A percentile compares a stretch with the other conserved stretches of the same genome.
These are phyloP conservation scores for Neurospora sp. DNA, from an alignment of 495 filamentous ascomycete genomes.

Conservation along the genomic window DNA sequence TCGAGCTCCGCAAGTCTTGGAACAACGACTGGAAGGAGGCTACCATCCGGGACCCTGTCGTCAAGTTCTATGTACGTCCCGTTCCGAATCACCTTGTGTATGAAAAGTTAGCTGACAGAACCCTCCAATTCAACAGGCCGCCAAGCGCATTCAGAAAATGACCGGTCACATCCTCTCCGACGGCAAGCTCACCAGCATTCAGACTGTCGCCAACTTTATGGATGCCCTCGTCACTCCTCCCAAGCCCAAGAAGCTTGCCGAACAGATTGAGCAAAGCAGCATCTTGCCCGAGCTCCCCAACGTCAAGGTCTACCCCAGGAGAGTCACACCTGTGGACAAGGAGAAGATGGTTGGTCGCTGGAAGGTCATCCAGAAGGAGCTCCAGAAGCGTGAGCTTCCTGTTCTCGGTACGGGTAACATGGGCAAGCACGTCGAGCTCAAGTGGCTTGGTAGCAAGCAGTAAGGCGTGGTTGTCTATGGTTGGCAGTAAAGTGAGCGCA, in stretches of 20 bases:
- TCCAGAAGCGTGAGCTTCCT: conserved; percentile 51
- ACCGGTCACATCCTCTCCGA: conserved; percentile 67
- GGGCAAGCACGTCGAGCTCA: conserved; percentile 18
- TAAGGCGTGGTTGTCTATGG: conserved; percentile 1
- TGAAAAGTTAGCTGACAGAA: neutral
- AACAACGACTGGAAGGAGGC: conserved; percentile 42
- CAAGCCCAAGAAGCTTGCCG: conserved; percentile 45
- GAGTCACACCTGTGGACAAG: conserved; percentile 55
- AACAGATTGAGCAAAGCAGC: conserved; percentile 31
- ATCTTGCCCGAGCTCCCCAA: conserved; percentile 51
- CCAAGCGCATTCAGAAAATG: conserved; percentile 69
- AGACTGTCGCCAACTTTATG: conserved; percentile 48
- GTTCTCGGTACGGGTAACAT: conserved; percentile 25
- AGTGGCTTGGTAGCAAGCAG: conserved; percentile 14
- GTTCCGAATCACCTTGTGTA: neutral
- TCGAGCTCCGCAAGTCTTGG: conserved; percentile 25
- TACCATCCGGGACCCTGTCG: conserved; percentile 42
- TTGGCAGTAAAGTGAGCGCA: neutral
- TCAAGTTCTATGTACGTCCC: conserved; percentile 58
- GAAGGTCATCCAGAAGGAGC: conserved; percentile 71
- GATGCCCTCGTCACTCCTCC: conserved; percentile 42
- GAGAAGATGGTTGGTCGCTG: conserved; percentile 71
- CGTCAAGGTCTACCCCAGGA: conserved; percentile 50
- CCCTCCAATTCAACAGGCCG: conserved; percentile 36
- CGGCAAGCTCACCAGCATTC: conserved; percentile 41